Base-by-base conservation (phyloP, 805 yeast species). In the Wickerhamomyces queroliae region DNA sequence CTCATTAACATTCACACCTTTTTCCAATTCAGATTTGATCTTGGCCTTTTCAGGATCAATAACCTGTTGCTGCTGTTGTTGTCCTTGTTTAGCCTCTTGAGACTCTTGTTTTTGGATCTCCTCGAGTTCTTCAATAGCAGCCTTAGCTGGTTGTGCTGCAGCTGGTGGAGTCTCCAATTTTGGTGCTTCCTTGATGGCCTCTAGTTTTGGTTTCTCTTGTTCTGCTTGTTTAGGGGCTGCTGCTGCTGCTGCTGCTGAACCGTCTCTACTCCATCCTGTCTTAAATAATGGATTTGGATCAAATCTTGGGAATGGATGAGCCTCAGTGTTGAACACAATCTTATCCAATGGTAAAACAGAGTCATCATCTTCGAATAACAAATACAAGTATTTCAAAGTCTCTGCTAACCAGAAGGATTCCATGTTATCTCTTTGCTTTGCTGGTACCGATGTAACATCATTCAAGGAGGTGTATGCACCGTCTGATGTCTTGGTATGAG, bases 341-440 rank as follows among this genome's bases (percentile, higher is more conserved):
- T 79, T 63, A 35, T 75, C 76, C 49, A 89, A 64, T 23, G 90
- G 88, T 46, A 84, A 62, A 40, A 77, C 70, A 45, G 73, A 67
- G 15, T 70, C 69, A 49, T 78, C 79, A 43, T 79, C 84, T 47
- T 85, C 93, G 62, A 88, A 88, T 46, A 88, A 64, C 41, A 87
- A 62, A 53, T 86, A 86, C 30, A 89, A 67, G 61, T 89, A 90
- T 61, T 90, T 90, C 56, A 90, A 71, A 4, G 97, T 90, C 59
- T 90, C 96, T 2, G 96, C 90, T 37, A 86, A 69, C 97, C 97
- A 90, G 68, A 87, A 88, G 17, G 95, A 82, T 62, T 89, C 96
- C 77, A 85, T 76, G 55, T 85, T 86, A 60, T 90, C 93, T 39
- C 72, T 62, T 45, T 58, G 59, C 17, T 56, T 53, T 3, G 90